These are phyloP conservation scores for Amauroascus niger DNA, from an alignment of 2,329 filamentous ascomycete genomes.

Conservation along the genomic window DNA sequence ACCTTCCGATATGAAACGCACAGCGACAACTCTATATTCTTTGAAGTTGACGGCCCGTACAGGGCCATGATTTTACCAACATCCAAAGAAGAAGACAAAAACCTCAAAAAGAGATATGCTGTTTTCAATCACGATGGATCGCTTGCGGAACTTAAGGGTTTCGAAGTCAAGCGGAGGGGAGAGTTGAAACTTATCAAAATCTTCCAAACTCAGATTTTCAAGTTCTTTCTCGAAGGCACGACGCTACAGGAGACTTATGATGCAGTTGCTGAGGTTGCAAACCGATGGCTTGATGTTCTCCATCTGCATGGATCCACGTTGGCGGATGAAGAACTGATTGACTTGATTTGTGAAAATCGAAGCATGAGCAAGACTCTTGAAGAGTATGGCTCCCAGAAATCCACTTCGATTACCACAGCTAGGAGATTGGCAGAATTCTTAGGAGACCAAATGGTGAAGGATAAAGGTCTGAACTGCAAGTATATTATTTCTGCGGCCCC, in stretches of 20 bases:
- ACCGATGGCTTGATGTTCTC: slow-evolving; percentile 92
- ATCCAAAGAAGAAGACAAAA: slow-evolving; percentile 98
- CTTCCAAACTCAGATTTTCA: slow-evolving; percentile 98
- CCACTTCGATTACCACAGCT: slow-evolving; percentile 97
- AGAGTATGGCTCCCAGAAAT: slow-evolving; percentile 92
- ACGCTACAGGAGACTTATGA: slow-evolving; percentile 82
- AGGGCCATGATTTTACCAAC: slow-evolving; percentile 95
- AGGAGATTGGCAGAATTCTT: slow-evolving; percentile 91
- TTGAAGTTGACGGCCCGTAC: slow-evolving; percentile 97
- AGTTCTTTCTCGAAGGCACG: slow-evolving; percentile 89
- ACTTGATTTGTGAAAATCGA: slow-evolving; percentile 99
- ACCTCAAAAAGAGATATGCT: slow-evolving; percentile 97
- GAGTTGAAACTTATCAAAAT: slow-evolving; percentile 99
- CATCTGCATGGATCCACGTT: slow-evolving; percentile 79
- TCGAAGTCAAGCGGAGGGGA: slow-evolving; percentile 93
- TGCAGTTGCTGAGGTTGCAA: slow-evolving; percentile 87
- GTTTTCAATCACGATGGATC: slow-evolving; percentile 98
- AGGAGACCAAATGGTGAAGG: slow-evolving; percentile 97
- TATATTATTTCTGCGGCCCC: slow-evolving; percentile 93
- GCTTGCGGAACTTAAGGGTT: slow-evolving; percentile 90
- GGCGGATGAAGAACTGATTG: slow-evolving; percentile 93
- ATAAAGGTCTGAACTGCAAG: slow-evolving; percentile 98
- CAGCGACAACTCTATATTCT: slow-evolving; percentile 98
- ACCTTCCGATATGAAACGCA: slow-evolving; percentile 90
- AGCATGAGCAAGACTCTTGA: slow-evolving; percentile 96